Base-by-base conservation (phyloP, 2,329 filamentous ascomycete species). In the Teratosphaeria pseudoeucalypti region DNA sequence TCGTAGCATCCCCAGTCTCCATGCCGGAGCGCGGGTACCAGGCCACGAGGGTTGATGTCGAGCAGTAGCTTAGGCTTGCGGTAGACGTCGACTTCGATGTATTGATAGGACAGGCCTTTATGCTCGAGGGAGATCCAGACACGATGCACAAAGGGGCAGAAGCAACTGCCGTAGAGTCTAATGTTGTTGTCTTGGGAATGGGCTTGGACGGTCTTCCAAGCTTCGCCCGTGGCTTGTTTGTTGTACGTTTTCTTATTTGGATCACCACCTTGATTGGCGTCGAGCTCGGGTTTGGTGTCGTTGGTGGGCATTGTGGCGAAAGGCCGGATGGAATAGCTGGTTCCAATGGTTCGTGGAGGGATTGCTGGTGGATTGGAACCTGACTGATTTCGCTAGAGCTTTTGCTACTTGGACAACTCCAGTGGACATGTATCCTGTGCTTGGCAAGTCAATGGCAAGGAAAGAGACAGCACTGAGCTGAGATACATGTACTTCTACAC, bases 111-210 rank as follows among this genome's bases (percentile, higher is more conserved):
- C 9, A 94, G 79, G 19, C 83, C 81, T 71, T 94, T 94, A 67
- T 85, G 79, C 72, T 95, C 90, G 39, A 95, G 79, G 0, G 90
- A 88, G 64, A 95, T 94, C 90, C 90, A 95, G 29, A 94, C 88
- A 19, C 90, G 84, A 71, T 95, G 90, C 1, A 90, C 90, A 70
- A 92, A 94, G 29, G 90, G 90, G 69, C 90, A 95, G 72, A 91
- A 94, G 71, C 88, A 92, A 66, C 87, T 88, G 32, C 89, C 89
- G 70, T 87, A 95, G 1, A 95, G 77, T 73, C 90, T 92, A 56
- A 95, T 73, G 7, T 86, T 82, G 62, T 82, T 78, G 6, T 90
- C 87, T 61, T 83, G 83, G n/a, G 81, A 78, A 67, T 90, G 90
- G 57, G 81, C 85, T 68, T 84, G 83, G 7, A 82, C 86, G 2